Conservation (phyloP, 73 alveolate species). For the Diophrys sp. region DNA sequence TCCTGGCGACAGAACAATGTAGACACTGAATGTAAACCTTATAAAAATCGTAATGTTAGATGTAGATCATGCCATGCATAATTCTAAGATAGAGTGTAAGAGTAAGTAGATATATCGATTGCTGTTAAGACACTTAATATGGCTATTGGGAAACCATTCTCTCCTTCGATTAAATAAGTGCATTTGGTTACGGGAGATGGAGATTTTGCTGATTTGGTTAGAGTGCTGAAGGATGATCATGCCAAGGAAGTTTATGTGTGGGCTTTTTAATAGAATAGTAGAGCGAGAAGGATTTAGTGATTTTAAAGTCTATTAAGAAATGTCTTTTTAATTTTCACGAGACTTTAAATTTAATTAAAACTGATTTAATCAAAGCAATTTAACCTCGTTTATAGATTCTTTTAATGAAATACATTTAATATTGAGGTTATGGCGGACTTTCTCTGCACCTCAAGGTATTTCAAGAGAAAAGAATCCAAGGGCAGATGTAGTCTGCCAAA, state of each 20-base stretch:
- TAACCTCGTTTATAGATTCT: too few species aligned
- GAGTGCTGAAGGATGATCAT: background rate
- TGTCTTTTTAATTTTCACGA: too few species aligned
- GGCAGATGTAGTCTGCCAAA: too few species aligned
- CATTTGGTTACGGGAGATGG: background rate
- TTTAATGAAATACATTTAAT: too few species aligned
- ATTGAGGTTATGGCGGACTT: too few species aligned
- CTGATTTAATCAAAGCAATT: too few species aligned
- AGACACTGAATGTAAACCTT: background rate
- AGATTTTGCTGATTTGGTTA: background rate
- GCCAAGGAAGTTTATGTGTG: background rate
- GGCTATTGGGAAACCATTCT: background rate
- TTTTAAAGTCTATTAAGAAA: too few species aligned
- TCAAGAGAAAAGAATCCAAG: too few species aligned
- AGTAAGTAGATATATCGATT: background rate
- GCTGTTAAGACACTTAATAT: background rate
- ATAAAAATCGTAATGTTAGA: background rate
- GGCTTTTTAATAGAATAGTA: too few species aligned
- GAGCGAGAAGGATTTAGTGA: too few species aligned
- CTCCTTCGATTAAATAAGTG: background rate
- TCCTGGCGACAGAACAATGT: background rate
- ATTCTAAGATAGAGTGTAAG: background rate
- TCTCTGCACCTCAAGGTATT: too few species aligned
- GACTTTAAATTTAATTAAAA: too few species aligned
- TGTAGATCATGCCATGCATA: background rate